Evolutionary conservation across 2,329 filamentous ascomycete species (phyloP), one percentile per base, ranked within the genome.

Genomic region (Phialophora expanda): DNA sequence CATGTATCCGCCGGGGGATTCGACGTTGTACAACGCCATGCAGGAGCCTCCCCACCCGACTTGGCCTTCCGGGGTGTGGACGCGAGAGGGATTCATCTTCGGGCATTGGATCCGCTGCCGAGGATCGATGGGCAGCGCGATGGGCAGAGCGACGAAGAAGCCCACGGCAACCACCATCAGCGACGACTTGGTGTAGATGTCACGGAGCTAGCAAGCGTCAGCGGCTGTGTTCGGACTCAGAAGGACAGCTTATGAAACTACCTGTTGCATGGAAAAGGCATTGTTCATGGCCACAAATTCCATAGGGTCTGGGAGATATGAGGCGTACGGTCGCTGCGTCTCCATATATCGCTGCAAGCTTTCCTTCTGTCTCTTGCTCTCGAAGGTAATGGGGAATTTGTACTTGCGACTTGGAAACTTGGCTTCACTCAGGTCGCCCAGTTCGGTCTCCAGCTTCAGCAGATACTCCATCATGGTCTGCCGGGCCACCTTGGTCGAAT

Each of bases 261-360:
- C 80, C 50, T 82, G 76, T 0, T 78, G 74, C 2, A 79, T 76
- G 1, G 73, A 75, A 64, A 86, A 81, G 3, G 82, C 84, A 68
- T 86, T 86, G 73, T 84, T 85, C 68, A 81, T 81, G 1, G 83
- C 83, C 6, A 80, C 74, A 63, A 89, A 90, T 0, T 83, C 79
- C 48, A 88, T 79, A 61, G 89, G 89, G 69, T 86, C 85, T 0
- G 87, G 87, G 0, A 89, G 78, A 72, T 87, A 90, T 0, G 85
- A 82, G 0, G 87, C 87, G 56, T 86, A 82, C 1, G 84, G 81
- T 6, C 87, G 81, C 67, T 88, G 86, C 0, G 86, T 89, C 26
- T 84, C 84, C 73, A 84, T 84, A 74, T 90, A 90, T 3, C 87
- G 81, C 54, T 85, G 77, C 0, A 87, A 82, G 0, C 87, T 86